Percentiles rank a stretch among this genome's conserved stretches.
Evolutionary conservation across 371 early-diverging fungal species (phyloP).

Genomic region (Apophysomyces sp.): DNA sequence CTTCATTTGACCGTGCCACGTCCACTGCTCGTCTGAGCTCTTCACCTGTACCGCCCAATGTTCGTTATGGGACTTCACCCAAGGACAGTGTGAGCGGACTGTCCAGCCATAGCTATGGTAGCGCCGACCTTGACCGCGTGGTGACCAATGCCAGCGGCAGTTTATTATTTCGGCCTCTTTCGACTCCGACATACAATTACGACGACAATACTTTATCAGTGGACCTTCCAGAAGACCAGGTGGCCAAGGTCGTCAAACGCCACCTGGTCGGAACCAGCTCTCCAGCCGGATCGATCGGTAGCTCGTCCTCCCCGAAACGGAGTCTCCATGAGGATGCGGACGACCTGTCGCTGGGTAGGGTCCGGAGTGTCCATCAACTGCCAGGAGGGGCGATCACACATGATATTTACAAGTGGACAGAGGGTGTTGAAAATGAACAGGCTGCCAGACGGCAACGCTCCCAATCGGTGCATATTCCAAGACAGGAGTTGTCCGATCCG

Average conservation of each 20-base stretch:
- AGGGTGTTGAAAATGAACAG: constrained; percentile 32
- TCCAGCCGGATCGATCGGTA: constrained; percentile 16
- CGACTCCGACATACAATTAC: constrained; percentile 4
- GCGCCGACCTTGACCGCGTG: constrained; percentile 8
- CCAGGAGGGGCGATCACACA: constrained; percentile 52
- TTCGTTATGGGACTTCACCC: constrained; percentile 33
- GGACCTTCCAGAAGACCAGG: constrained; percentile 42
- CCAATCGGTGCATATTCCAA: constrained; percentile 27
- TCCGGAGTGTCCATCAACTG: constrained; percentile 37
- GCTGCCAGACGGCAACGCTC: constrained; percentile 36
- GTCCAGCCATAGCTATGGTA: constrained; percentile 23
- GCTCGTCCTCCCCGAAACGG: not conserved
- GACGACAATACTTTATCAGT: constrained; percentile 23
- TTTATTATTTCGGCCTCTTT: constrained; percentile 12
- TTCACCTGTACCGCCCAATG: constrained; percentile 28
- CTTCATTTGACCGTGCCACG: constrained; percentile 22
- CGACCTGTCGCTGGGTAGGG: constrained; percentile 12
- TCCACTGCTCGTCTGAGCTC: constrained; percentile 24
- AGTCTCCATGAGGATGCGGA: constrained; percentile 21
- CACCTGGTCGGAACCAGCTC: constrained; percentile 37
- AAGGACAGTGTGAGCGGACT: constrained; percentile 15
- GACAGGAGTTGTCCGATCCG: constrained; percentile 33
- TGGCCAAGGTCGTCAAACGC: constrained; percentile 43
- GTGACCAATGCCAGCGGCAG: not conserved
- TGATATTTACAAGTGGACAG: constrained; percentile 63